Base-by-base conservation (phyloP, 805 yeast genomes). In the Diddensiella santjacobensis region DNA sequence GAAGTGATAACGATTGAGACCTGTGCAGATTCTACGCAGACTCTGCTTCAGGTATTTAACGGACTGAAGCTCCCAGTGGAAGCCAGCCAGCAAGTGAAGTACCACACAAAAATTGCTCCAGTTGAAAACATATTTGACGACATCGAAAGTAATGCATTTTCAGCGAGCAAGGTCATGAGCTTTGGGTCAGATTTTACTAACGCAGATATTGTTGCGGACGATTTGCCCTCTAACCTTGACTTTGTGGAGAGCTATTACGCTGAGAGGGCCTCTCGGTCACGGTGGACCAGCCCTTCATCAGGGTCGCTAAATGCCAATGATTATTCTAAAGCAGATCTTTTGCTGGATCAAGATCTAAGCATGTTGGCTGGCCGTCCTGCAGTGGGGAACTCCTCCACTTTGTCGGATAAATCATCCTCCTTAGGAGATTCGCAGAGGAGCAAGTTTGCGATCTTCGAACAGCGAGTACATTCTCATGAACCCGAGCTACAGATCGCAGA, bases 21-120 rank as follows among this genome's bases (percentile, higher is more conserved):
- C 47, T 89, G 96, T 68, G 91, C 96, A 1, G 98, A 90, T 61
- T 87, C 96, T 0, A 74, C 81, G 0, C 84, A 87, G 58, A 78
- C 91, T 10, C 64, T 90, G 37, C 52, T 80, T 1, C 95, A 84
- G 52, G 58, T 86, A 5, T 54, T 83, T 6, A 81, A 78, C 50
- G 96, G 88, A 58, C 69, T 90, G 57, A 86, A 84, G 56, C 79
- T 78, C 11, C 89, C 90, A 0, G 65, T 86, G 1, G 80, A 84
- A 51, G 49, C 49, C 35, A 71, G 73, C 0, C 81, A 80, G 51
- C 79, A 78, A 2, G 77, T 78, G 30, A 85, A 81, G 63, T 84
- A 75, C 61, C 78, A 72, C 42, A 59, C 65, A 6, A 58, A 63
- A 29, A 47, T 58, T 3, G 67, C 72, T 0, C 61, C 57, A 6